Evolutionary conservation across 208 protist genomes (phyloP).

Genomic region (Borovskyia barvae): DNA sequence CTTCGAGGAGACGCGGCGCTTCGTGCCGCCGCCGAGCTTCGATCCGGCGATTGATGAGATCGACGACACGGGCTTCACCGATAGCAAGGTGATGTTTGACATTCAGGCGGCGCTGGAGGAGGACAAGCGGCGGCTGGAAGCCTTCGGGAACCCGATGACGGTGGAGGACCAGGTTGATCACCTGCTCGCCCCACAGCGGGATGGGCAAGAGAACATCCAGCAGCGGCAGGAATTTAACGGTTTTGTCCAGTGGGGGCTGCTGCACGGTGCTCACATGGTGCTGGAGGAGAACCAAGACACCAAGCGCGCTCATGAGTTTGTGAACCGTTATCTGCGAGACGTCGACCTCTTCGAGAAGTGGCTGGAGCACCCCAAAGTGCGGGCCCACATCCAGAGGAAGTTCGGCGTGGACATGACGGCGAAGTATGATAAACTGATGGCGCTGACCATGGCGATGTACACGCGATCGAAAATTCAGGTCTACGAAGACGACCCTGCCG

Average conservation of each 20-base stretch:
- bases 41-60: constrained; percentile 83
- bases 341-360: constrained; percentile 90
- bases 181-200: constrained; percentile 77
- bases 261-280: constrained; percentile 86
- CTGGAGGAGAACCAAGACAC: constrained; percentile 83
- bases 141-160: constrained; percentile 85
- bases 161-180: constrained; percentile 87
- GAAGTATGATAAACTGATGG: constrained; percentile 90
- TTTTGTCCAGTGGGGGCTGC: constrained; percentile 87
- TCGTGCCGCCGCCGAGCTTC: constrained; percentile 77
- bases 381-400: constrained; percentile 86
- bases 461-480: constrained; percentile 87
- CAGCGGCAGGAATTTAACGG: constrained; percentile 89
- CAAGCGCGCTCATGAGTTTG: constrained; percentile 86
- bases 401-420: constrained; percentile 80
- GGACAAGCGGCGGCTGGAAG: constrained; percentile 80
- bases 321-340: constrained; percentile 90
- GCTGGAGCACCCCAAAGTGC: constrained; percentile 88
- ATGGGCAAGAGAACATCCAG: constrained; percentile 78
- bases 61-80: constrained; percentile 81
- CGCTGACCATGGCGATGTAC: constrained; percentile 85
- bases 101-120: constrained; percentile 83
- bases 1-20: constrained; percentile 73
- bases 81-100: constrained; percentile 76
- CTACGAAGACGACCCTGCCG: constrained; percentile 83